Base-by-base conservation (phyloP, 805 yeast species). In the Kodamaea nitidulidarum region DNA sequence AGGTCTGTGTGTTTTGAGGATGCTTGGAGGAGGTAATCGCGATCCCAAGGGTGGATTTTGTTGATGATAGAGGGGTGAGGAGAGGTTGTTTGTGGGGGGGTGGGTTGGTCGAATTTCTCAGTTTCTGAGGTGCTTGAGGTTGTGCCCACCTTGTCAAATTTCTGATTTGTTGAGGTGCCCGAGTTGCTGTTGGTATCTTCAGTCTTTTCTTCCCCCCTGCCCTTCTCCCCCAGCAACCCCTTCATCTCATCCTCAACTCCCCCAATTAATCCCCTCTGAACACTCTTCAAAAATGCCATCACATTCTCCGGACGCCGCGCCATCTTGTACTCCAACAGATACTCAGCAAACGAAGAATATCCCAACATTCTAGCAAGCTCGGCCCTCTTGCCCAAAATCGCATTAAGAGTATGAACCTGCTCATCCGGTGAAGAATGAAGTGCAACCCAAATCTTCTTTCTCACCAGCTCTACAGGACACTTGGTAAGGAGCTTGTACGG, bases 271-370 rank as follows among this genome's bases (percentile, higher is more conserved):
- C 73, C 46, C 2, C 59, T 56, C 8, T 83, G 76, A 38, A 90
- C 59, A 29, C 80, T 78, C 2, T 67, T 60, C 38, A 93, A 62
- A 48, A 93, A 88, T 7, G 80, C 69, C 44, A 68, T 58, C 2
- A 90, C 98, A 51, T 86, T 80, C 27, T 76, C 78, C 0, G 96
- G 95, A 7, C 63, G 72, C 45, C 80, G 80, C 7, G 95, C 95
- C 95, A 93, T 86, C 58, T 93, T 93, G 45, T 88, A 95, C 44
- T 78, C 79, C 24, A 93, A 64, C 54, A 87, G 95, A 55, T 93
- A 90, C 28, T 83, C 81, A 0, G 91, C 78, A 61, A 68, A 93
- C 25, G 84, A 79, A 15, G 63, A 49, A 52, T 77, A 76, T 0
- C 95, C 91, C 65, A 91, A 68, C 61, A 87, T 67, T 33, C 70